Percentiles rank a stretch among this genome's conserved stretches.
These are phyloP conservation scores for maize (Zea mays) DNA, from an alignment of 176 grass and related monocot species.

Conservation along the genomic window Zm-B73-REFERENCE-NAM-5.0 NC_050096.1:212262001-212262500, in stretches of 20 bases:
- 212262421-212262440: too few species aligned
- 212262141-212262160: conserved; percentile 1
- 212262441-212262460: too few species aligned
- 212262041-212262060: background rate
- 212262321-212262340: too few species aligned
- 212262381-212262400: too few species aligned
- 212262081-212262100: background rate
- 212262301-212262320: background rate
- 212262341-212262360: too few species aligned
- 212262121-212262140: background rate
- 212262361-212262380: too few species aligned
- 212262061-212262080: background rate
- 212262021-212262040: background rate
- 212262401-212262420: too few species aligned
- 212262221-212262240: background rate
- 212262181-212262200: background rate
- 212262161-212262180: background rate
- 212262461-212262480: too few species aligned
- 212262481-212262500: too few species aligned
- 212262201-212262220: background rate
- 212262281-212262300: background rate
- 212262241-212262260: background rate
- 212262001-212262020: conserved; percentile 14
- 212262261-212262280: background rate
- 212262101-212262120: conserved; percentile 3